Conservation (phyloP, 2,329 filamentous ascomycete genomes). For the Alternaria panax region DNA sequence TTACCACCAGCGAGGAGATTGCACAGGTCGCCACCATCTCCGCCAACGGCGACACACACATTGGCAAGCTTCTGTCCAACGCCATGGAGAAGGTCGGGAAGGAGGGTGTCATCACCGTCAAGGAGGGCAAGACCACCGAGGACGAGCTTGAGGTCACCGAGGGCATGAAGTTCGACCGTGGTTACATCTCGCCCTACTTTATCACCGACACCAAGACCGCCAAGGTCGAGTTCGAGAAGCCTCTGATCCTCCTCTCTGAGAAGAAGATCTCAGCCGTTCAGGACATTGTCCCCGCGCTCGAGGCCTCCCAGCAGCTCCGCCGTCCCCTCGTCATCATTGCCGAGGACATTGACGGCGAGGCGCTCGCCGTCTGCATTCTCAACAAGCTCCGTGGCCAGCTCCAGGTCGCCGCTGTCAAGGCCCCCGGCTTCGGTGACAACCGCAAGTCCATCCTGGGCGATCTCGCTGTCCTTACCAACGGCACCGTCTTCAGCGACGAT, state of each 20-base stretch:
- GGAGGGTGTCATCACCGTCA: constrained; percentile 99
- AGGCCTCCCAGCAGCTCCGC: constrained; percentile 94
- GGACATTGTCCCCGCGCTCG: constrained; percentile 97
- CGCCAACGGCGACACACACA: constrained; percentile 94
- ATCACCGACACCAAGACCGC: constrained; percentile 99
- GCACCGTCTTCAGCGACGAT: constrained; percentile 97
- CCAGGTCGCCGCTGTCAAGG: constrained; percentile 98
- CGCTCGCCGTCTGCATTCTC: constrained; percentile 96
- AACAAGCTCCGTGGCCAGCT: constrained; percentile 99
- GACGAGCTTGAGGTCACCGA: constrained; percentile 99
- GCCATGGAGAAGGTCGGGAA: constrained; percentile 99
- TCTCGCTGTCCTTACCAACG: constrained; percentile 93
- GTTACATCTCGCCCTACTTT: constrained; percentile 98
- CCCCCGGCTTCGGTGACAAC: constrained; percentile 99
- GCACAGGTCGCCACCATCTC: constrained; percentile 98
- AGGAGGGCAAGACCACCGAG: constrained; percentile 98
- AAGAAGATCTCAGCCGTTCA: constrained; percentile 99
- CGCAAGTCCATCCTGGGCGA: constrained; percentile 99
- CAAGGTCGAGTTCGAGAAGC: constrained; percentile 99
- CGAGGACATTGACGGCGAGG: constrained; percentile 98
- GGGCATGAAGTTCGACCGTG: constrained; percentile 99
- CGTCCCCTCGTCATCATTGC: constrained; percentile 97
- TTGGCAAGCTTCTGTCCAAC: constrained; percentile 93
- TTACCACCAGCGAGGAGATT: constrained; percentile 96
- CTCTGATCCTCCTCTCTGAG: constrained; percentile 96